phyloP scores from a whole-genome alignment of 768 basidiomycete species.

The Pleurotus salmoneostramineus region DNA sequence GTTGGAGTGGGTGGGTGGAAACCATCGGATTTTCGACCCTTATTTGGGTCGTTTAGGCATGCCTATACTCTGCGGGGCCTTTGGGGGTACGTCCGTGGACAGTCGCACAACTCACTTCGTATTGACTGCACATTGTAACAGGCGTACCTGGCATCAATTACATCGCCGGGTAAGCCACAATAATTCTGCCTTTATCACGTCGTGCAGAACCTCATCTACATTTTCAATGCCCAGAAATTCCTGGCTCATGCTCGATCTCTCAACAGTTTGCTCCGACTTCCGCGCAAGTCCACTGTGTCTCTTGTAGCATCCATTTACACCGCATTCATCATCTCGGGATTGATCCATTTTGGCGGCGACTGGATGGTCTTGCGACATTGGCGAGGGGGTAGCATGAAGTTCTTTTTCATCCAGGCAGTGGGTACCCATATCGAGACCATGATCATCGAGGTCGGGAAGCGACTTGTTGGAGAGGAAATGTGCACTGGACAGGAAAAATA shows the following conservation, averaged over 20 bases:
- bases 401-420: conserved; percentile 23
- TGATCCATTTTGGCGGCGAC: conserved; percentile 22
- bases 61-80: conserved; percentile 26
- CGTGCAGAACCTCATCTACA: background rate
- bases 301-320: conserved; percentile 24
- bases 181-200: background rate
- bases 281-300: conserved; percentile 19
- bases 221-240: conserved; percentile 5
- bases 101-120: background rate
- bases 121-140: conserved; percentile 4
- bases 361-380: conserved; percentile 11
- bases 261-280: conserved; percentile 18
- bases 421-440: conserved; percentile 22
- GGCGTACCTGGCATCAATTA: conserved; percentile 27
- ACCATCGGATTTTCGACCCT: conserved; percentile 23
- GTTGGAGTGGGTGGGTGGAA: background rate
- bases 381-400: conserved; percentile 13
- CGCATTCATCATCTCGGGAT: conserved; percentile 26
- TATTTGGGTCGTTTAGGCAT: conserved; percentile 22
- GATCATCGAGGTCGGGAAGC: conserved; percentile 22
- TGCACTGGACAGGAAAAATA: background rate
- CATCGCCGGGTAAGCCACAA: conserved; percentile 20
- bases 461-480: conserved; percentile 13
- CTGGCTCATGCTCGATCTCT: conserved; percentile 15
- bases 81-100: conserved; percentile 23